Evolutionary conservation across 192 early-diverging fungal species (phyloP), one percentile per base, ranked within the genome.

Genomic region (Rhizophagus prolifer): DNA sequence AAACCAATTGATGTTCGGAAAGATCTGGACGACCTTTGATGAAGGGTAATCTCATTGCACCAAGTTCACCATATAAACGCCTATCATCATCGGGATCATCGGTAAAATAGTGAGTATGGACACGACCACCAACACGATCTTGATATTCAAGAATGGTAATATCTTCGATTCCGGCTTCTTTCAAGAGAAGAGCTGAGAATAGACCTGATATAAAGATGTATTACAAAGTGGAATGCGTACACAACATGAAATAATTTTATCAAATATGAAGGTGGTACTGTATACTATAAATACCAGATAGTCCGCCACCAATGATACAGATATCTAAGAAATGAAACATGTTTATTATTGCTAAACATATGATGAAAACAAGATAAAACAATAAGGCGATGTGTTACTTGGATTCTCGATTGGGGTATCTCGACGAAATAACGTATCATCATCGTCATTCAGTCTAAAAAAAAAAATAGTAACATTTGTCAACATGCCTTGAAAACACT

Each of bases 61-160:
- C 80, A 66, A 81, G 62, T n/a, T 81, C 80, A 62, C 75, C 72
- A 34, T 81, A 81, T 9, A 41, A 36, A 31, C 63, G 63, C 12
- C 16, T 64, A 23, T 47, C 67, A 9, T 54, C 68, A 13, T 70
- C 25, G 1, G 71, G 54, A 12, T 81, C 61, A n/a, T 74, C 80
- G 19, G 19, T 68, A 81, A 81, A 81, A 41, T 81, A 81, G 21
- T 74, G 23, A 59, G 80, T 81, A 65, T 79, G 71, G 4, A 81
- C 46, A 64, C 80, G 80, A 21, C 80, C 80, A 21, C 80, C 80
- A 4, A 80, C 34, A 38, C 79, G 46, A 54, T 80, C 75, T 12
- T 77, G 59, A 4, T 58, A 67, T 31, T 80, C 79, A 26, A 80
- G 71, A 46, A 80, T 76, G 26, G 70, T 71, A 38, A 73, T 72